Evolutionary conservation across 768 basidiomycete species (phyloP), one percentile per base, ranked within the genome.

Genomic region (Lactarius hengduanensis): DNA sequence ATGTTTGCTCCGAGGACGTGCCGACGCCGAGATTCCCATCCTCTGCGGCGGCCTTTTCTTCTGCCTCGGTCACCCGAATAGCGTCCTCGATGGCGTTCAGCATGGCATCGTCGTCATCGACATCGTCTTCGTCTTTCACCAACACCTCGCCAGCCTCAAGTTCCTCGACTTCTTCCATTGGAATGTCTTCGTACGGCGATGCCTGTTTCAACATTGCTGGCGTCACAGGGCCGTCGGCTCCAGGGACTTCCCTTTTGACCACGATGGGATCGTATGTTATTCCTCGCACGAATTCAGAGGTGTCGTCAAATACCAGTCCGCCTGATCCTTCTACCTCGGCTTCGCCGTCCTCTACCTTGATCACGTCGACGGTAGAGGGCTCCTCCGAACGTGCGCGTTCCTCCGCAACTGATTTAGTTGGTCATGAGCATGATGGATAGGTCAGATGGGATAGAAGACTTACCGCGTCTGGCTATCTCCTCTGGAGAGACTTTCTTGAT

Each of bases 281-380:
- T 18, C 87, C 88, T 20, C 95, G 87, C 47, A 98, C 92, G 70
- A 99, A 99, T 75, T 98, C 96, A 1, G 94, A 94, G 0, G 96
- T 98, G 71, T 98, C 96, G 73, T 98, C 96, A 69, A 99, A 94
- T 0, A 90, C 91, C 38, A 98, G 80, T 26, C 90, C 90, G 22
- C 76, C 79, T 20, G 78, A 76, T 2, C 77, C 80, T 28, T 81
- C 84, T 5, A 71, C 79, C 1, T 80, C 82, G 20, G 73, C 80
- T 30, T 83, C 81, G n/a, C 82, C 79, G 41, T 80, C 82, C 71
- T 83, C 85, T 16, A 79, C 76, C 55, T 84, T 82, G 66, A 83
- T 77, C 7, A 73, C 73, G 32, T 80, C 78, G 34, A 76, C 76
- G 13, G 75, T 72, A 43, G 73, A 73, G 15, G 75, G 74, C 9